Percentiles rank a stretch among this genome's conserved stretches.
Conservation (phyloP, 2,329 filamentous ascomycete genomes). For the Verticillium nonalfalfae region DNA sequence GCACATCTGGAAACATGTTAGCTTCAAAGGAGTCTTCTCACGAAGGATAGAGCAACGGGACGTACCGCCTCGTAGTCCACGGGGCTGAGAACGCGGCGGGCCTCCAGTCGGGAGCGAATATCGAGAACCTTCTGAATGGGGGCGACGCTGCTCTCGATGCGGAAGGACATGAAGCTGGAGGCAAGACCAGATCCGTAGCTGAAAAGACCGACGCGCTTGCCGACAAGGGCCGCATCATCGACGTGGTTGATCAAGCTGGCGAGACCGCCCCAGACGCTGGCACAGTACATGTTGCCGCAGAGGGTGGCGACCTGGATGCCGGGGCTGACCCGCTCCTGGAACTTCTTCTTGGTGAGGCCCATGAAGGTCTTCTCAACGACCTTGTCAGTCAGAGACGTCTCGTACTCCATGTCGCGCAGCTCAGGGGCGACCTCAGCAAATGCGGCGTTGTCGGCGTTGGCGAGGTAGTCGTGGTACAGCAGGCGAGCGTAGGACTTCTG, state of each 20-base stretch:
- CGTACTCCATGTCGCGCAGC: conserved; percentile 71
- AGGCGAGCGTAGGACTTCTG: conserved; percentile 79
- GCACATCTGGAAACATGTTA: conserved; percentile 50
- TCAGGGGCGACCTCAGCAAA: conserved; percentile 74
- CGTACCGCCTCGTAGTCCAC: conserved; percentile 69
- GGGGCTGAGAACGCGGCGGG: conserved; percentile 60
- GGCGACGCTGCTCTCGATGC: conserved; percentile 64
- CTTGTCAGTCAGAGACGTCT: conserved; percentile 75
- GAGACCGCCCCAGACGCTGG: conserved; percentile 71
- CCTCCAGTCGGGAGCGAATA: conserved; percentile 61
- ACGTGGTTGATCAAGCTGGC: conserved; percentile 62
- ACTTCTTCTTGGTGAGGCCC: conserved; percentile 76
- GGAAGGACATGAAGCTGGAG: conserved; percentile 67
- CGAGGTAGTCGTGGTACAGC: conserved; percentile 79
- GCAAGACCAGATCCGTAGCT: conserved; percentile 74
- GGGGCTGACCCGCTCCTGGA: conserved; percentile 69
- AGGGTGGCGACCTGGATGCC: conserved; percentile 70
- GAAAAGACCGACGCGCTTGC: conserved; percentile 71
- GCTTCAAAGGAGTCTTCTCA: not conserved
- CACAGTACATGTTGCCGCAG: conserved; percentile 65
- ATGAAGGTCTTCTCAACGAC: conserved; percentile 83
- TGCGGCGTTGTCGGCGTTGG: conserved; percentile 57
- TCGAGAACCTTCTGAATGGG: conserved; percentile 61
- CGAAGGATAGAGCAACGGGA: conserved; percentile 10
- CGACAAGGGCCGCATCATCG: conserved; percentile 55